phyloP scores from a whole-genome alignment of 225 moss, liverwort and hornwort genomes.

The Anthoceros angustus region DNA sequence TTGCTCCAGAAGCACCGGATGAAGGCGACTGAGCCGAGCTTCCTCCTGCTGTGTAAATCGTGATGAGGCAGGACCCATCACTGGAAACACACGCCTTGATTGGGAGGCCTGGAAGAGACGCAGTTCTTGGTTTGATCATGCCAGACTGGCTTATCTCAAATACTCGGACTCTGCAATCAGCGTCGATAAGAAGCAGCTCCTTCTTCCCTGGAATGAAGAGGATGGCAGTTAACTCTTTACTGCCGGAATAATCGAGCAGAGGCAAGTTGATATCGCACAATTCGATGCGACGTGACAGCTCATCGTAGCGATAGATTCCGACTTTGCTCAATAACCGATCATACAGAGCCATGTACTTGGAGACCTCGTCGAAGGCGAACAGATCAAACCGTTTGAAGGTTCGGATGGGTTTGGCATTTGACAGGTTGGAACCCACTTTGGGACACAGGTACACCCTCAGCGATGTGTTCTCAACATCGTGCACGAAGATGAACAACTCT shows the following conservation, averaged over 20 bases:
- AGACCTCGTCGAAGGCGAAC: constrained; percentile 30
- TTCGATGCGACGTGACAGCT: constrained; percentile 17
- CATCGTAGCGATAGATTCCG: constrained; percentile 19
- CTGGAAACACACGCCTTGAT: constrained; percentile 21
- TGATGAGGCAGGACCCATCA: constrained; percentile 32
- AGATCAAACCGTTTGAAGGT: constrained; percentile 14
- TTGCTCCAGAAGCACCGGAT: not conserved
- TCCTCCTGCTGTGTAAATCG: constrained; percentile 5
- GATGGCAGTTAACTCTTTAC: constrained; percentile 29
- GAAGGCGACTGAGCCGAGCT: too few relatives aligned
- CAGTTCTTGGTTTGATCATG: constrained; percentile 25
- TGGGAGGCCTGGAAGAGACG: constrained; percentile 13
- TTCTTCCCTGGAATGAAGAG: constrained; percentile 30
- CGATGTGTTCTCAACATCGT: constrained; percentile 4
- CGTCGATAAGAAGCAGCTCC: constrained; percentile 37
- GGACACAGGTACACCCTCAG: constrained; percentile 17
- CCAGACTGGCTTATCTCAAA: constrained; percentile 23
- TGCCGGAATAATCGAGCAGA: constrained; percentile 14
- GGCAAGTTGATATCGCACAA: constrained; percentile 14
- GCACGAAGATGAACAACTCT: constrained; percentile 16
- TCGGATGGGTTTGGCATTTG: not conserved
- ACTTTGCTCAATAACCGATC: not conserved
- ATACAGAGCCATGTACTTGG: constrained; percentile 29
- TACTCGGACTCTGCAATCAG: constrained; percentile 11
- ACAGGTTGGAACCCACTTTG: constrained; percentile 12